phyloP scores from a whole-genome alignment of 2,329 filamentous ascomycete species.

The Didymella segeticola region DNA sequence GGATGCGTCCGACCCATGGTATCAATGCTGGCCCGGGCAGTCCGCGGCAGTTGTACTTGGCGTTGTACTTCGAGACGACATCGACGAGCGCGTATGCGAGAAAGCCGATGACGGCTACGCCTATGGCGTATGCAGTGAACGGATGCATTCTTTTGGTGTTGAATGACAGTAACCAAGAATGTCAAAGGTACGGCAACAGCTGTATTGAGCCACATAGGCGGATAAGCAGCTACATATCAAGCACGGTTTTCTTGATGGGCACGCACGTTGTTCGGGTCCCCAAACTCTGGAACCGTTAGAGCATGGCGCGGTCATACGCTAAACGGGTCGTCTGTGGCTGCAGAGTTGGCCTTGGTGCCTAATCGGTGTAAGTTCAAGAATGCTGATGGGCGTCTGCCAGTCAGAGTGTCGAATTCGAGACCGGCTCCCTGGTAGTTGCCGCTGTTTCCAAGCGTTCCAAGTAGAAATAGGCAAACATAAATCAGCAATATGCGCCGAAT shows the following conservation, averaged over 20 bases:
- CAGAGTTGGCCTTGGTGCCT: neutral
- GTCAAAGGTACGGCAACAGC: constrained; percentile 2
- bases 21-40: constrained; percentile 51
- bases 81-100: constrained; percentile 44
- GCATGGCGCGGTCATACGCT: constrained; percentile 9
- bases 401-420: neutral
- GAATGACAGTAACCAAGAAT: neutral
- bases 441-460: neutral
- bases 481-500: constrained; percentile 9
- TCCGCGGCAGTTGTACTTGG: constrained; percentile 44
- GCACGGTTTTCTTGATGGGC: constrained; percentile 4
- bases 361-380: neutral
- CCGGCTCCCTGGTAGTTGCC: neutral
- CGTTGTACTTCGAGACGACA: constrained; percentile 46
- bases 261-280: constrained; percentile 31
- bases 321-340: neutral
- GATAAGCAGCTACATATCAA: constrained; percentile 27
- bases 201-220: constrained; percentile 7
- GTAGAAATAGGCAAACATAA: neutral
- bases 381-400: neutral
- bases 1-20: constrained; percentile 47
- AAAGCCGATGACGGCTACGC: constrained; percentile 49
- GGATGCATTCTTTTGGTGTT: constrained; percentile 47
- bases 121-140: constrained; percentile 47
- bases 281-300: constrained; percentile 20